Percentiles rank a stretch among this genome's conserved stretches.
phyloP scores from a whole-genome alignment of 2,329 filamentous ascomycete genomes.

The Colletotrichum viniferum region DNA sequence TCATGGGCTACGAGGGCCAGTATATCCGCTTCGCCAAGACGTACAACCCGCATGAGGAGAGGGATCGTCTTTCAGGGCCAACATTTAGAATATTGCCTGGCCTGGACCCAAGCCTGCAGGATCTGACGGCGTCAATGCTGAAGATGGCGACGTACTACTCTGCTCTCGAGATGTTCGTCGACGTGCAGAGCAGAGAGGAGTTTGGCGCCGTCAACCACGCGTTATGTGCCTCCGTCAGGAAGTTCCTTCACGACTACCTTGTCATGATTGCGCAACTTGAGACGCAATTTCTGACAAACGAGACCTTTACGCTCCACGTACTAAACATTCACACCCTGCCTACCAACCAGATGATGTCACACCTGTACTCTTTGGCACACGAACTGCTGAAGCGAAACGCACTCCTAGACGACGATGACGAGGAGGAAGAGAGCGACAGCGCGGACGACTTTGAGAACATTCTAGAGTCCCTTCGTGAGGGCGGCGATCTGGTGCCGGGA shows the following conservation, averaged over 20 bases:
- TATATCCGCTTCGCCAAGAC: slow-evolving; percentile 86
- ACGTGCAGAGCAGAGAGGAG: slow-evolving; percentile 90
- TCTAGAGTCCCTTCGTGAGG: slow-evolving; percentile 85
- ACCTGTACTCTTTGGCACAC: slow-evolving; percentile 85
- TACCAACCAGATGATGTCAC: slow-evolving; percentile 88
- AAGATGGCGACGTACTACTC: slow-evolving; percentile 94
- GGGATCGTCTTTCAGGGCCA: slow-evolving; percentile 84
- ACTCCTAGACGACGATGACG: slow-evolving; percentile 78
- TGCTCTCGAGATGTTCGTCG: slow-evolving; percentile 89
- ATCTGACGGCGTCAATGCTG: slow-evolving; percentile 86
- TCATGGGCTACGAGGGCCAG: slow-evolving; percentile 99
- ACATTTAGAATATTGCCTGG: slow-evolving; percentile 80
- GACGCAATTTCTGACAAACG: slow-evolving; percentile 87
- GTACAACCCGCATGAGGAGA: slow-evolving; percentile 85
- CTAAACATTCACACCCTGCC: slow-evolving; percentile 90
- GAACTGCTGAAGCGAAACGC: slow-evolving; percentile 89
- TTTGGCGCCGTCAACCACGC: slow-evolving; percentile 96
- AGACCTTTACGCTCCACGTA: slow-evolving; percentile 89
- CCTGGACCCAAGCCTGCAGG: slow-evolving; percentile 88
- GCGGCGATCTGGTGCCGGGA: slow-evolving; percentile 79
- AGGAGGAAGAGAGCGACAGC: slow-evolving; percentile 74
- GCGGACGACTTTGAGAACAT: slow-evolving; percentile 91
- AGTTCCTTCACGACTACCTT: slow-evolving; percentile 90
- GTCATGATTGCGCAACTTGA: slow-evolving; percentile 93
- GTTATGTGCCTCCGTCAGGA: slow-evolving; percentile 91